Conservation (phyloP, 2,329 filamentous ascomycete genomes). For the Claviceps sp. region DNA sequence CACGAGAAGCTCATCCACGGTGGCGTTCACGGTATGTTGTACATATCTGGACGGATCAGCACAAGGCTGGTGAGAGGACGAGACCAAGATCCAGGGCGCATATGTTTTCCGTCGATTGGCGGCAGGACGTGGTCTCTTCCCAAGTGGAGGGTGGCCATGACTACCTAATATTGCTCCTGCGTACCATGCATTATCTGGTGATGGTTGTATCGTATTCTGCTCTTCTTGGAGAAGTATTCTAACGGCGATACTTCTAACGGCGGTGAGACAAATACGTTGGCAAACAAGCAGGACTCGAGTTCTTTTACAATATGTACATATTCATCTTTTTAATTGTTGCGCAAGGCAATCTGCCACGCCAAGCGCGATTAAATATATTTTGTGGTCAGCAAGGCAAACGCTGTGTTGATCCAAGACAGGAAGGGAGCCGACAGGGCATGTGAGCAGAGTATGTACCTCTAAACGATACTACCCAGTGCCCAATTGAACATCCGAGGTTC, state of each 20-base stretch:
- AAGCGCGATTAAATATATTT: neutral
- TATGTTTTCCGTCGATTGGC: neutral
- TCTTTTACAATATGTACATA: neutral
- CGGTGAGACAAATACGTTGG: neutral
- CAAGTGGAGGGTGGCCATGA: neutral
- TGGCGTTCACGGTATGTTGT: neutral
- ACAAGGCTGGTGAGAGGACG: neutral
- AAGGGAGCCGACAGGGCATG: neutral
- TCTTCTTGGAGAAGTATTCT: neutral
- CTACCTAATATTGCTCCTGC: neutral
- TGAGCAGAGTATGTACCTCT: neutral
- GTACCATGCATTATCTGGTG: neutral
- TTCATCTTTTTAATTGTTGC: neutral
- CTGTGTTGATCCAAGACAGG: neutral
- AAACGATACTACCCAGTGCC: neutral
- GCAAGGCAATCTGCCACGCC: neutral
- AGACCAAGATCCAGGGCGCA: neutral
- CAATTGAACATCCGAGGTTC: too few species aligned
- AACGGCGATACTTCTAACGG: neutral
- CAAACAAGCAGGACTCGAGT: neutral
- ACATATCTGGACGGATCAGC: neutral
- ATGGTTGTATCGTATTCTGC: neutral
- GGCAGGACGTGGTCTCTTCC: neutral
- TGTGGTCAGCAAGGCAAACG: neutral
- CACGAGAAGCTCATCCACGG: conserved; percentile 19